Conservation (phyloP, 208 protist genomes). For the Porcisia deanei region DNA sequence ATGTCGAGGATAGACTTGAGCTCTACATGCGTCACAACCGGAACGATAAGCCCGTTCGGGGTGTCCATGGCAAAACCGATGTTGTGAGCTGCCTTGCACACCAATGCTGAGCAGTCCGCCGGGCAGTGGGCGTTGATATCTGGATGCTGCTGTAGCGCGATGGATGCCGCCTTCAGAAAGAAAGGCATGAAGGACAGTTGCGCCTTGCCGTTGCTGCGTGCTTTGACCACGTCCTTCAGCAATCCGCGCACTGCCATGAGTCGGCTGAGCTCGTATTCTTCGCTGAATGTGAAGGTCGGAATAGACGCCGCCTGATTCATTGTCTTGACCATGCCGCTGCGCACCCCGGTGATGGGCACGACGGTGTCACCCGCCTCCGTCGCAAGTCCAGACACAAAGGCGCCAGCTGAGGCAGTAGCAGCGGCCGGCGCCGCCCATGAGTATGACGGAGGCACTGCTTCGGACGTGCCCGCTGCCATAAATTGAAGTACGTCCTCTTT, state of each 20-base stretch:
- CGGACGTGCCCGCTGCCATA: not conserved
- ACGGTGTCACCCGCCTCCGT: conserved; percentile 33
- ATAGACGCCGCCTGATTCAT: conserved; percentile 90
- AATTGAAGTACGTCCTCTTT: conserved; percentile 89
- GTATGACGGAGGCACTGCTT: not conserved
- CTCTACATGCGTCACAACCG: conserved; percentile 93
- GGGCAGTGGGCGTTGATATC: conserved; percentile 86
- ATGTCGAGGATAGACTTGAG: conserved; percentile 90
- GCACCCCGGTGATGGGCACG: conserved; percentile 49
- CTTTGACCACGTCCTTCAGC: conserved; percentile 53
- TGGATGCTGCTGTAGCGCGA: conserved; percentile 87
- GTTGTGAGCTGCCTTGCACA: conserved; percentile 91
- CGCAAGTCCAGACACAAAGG: not conserved
- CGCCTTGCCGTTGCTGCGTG: conserved; percentile 21
- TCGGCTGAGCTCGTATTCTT: conserved; percentile 87
- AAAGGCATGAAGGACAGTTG: conserved; percentile 94
- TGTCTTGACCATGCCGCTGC: conserved; percentile 91
- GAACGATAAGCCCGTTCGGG: conserved; percentile 94
- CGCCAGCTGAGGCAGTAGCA: not conserved
- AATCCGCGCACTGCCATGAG: conserved; percentile 55
- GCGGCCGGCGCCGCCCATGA: conserved; percentile 1
- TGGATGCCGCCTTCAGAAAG: conserved; percentile 94
- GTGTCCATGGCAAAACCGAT: conserved; percentile 97
- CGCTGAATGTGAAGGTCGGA: conserved; percentile 91
- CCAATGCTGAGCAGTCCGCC: conserved; percentile 59